A percentile compares a stretch with the other conserved stretches of the same genome.
phyloP scores from a whole-genome alignment of 2,329 filamentous ascomycete species.

The Colletotrichum melonis region DNA sequence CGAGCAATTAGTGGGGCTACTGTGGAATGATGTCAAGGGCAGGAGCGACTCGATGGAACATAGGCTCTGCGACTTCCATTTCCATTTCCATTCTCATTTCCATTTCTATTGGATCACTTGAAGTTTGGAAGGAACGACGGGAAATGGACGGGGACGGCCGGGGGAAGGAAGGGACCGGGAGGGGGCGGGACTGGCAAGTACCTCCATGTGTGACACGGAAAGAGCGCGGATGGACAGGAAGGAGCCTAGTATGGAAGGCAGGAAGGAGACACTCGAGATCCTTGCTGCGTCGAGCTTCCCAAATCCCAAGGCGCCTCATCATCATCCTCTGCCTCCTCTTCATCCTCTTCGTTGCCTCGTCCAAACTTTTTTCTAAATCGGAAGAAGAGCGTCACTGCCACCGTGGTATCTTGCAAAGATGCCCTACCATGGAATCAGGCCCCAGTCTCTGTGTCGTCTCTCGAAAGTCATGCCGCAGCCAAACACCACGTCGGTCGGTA shows the following conservation, averaged over 20 bases:
- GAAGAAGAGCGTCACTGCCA: neutral
- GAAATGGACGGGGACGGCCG: slow-evolving; percentile 2
- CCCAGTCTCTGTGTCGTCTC: neutral
- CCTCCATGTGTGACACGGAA: neutral
- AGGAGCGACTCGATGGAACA: neutral
- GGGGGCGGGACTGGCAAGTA: neutral
- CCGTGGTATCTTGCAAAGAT: neutral
- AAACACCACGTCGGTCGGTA: neutral
- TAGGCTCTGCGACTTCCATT: neutral
- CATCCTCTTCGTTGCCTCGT: neutral
- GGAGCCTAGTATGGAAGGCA: neutral
- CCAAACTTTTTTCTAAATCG: neutral
- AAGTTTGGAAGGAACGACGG: neutral
- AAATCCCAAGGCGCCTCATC: neutral
- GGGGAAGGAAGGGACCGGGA: neutral
- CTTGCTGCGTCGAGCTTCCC: slow-evolving; percentile 19
- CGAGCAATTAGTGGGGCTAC: slow-evolving; percentile 23
- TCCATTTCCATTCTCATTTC: too few species aligned
- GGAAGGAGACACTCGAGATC: slow-evolving; percentile 19
- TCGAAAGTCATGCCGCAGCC: neutral
- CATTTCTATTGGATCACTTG: neutral
- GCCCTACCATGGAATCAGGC: neutral
- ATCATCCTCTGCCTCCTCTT: neutral
- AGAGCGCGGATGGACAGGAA: neutral
- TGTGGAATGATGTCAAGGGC: slow-evolving; percentile 30